phyloP scores from a whole-genome alignment of 1,284 basidiomycete species.

The Ganoderma multipileum region DNA sequence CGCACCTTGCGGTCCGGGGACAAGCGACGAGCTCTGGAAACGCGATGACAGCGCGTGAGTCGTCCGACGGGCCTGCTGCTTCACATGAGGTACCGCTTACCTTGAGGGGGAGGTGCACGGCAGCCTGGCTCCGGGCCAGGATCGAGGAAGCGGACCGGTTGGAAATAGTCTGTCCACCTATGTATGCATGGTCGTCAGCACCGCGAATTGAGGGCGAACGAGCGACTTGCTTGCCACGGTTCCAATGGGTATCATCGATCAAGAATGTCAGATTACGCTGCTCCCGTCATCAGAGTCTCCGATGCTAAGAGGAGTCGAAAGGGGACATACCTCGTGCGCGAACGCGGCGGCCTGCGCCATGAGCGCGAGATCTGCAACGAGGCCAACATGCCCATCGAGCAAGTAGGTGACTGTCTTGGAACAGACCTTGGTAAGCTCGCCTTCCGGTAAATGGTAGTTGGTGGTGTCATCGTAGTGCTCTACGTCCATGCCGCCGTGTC shows the following conservation, averaged over 20 bases:
- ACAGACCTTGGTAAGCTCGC: slow-evolving; percentile 49
- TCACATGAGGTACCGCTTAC: slow-evolving; percentile 41
- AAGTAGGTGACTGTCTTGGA: slow-evolving; percentile 71
- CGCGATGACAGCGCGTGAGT: slow-evolving; percentile 5
- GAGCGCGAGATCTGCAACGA: slow-evolving; percentile 67
- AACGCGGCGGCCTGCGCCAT: slow-evolving; percentile 71
- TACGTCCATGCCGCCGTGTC: slow-evolving; percentile 49
- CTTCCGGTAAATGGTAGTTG: slow-evolving; percentile 42
- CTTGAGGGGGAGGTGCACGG: slow-evolving; percentile 64
- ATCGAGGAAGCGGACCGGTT: slow-evolving; percentile 59
- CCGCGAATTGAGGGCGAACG: not conserved
- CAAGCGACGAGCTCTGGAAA: slow-evolving; percentile 73
- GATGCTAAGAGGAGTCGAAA: not conserved
- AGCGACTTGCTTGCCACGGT: slow-evolving; percentile 64
- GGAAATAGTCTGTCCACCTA: slow-evolving; percentile 74
- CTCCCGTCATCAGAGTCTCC: slow-evolving; percentile 22
- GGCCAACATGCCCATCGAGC: slow-evolving; percentile 68
- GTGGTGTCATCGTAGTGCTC: slow-evolving; percentile 50
- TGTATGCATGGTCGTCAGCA: not conserved
- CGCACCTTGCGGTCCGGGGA: slow-evolving; percentile 65
- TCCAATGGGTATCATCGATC: slow-evolving; percentile 60
- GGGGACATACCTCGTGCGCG: slow-evolving; percentile 60
- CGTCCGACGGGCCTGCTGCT: not conserved
- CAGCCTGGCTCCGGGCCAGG: slow-evolving; percentile 73
- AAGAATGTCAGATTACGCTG: slow-evolving; percentile 45